A percentile compares a stretch with the other conserved stretches of the same genome.
Evolutionary conservation across 768 basidiomycete genomes (phyloP).

Genomic region (Hygrophoropsis aurantiaca): DNA sequence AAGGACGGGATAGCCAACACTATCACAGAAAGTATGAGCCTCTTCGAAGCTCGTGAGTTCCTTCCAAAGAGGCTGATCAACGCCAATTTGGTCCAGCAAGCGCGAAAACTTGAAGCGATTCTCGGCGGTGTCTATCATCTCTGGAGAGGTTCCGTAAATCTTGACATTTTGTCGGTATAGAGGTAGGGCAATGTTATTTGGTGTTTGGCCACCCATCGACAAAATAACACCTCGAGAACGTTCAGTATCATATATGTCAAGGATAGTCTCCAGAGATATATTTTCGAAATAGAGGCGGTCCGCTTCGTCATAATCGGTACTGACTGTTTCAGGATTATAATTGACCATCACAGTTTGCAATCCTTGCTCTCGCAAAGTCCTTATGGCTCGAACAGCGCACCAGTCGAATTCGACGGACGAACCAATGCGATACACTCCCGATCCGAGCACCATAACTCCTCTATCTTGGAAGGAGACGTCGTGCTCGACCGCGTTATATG

Average conservation of each 20-base stretch:
- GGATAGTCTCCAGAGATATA: constrained; percentile 92
- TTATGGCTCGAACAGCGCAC: constrained; percentile 97
- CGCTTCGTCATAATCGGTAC: constrained; percentile 98
- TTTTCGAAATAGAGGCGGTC: constrained; percentile 99
- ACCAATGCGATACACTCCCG: constrained; percentile 97
- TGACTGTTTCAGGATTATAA: constrained; percentile 99
- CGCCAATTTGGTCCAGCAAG: constrained; percentile 94
- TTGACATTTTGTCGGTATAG: constrained; percentile 97
- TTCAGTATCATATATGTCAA: constrained; percentile 96
- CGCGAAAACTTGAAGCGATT: constrained; percentile 99
- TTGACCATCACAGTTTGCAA: constrained; percentile 98
- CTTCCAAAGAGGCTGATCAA: constrained; percentile 97
- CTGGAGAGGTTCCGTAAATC: constrained; percentile 97
- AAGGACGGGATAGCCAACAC: constrained; percentile 93
- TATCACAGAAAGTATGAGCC: constrained; percentile 85
- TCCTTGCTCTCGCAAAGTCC: constrained; percentile 93
- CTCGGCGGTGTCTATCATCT: constrained; percentile 99
- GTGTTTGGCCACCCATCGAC: constrained; percentile 98
- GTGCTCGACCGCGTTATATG: constrained; percentile 95
- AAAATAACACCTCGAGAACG: constrained; percentile 88
- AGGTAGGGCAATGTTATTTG: constrained; percentile 96
- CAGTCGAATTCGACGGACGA: constrained; percentile 99
- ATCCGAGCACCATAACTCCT: constrained; percentile 96
- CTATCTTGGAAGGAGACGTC: constrained; percentile 87
- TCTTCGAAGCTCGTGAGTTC: constrained; percentile 91